These are phyloP conservation scores for Boletus bicolor DNA, from an alignment of 768 basidiomycete species.

Conservation along the genomic window DNA sequence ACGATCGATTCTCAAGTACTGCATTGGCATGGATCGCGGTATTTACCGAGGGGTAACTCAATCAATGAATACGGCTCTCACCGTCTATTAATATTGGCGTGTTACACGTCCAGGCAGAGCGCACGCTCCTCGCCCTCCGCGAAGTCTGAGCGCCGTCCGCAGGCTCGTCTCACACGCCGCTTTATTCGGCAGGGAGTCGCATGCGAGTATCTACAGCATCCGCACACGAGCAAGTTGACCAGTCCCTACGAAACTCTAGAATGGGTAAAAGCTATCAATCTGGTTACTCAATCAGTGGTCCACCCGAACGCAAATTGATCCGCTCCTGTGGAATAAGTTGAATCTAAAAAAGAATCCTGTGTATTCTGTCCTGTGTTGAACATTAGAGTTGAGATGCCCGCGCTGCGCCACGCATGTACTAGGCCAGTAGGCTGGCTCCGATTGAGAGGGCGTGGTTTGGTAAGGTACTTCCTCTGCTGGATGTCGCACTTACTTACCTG, in stretches of 20 bases:
- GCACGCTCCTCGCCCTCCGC: neutral
- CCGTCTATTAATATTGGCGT: constrained; percentile 8
- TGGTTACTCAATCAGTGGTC: neutral
- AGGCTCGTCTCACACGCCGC: neutral
- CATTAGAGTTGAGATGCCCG: constrained; percentile 6
- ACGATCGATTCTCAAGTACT: neutral
- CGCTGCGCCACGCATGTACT: constrained; percentile 2
- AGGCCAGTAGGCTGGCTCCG: neutral
- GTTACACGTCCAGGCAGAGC: neutral
- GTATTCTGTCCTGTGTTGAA: neutral
- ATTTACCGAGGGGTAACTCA: neutral
- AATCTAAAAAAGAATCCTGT: neutral
- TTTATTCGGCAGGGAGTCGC: neutral
- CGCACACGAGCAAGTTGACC: neutral
- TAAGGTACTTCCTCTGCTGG: constrained; percentile 17
- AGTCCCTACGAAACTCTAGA: neutral
- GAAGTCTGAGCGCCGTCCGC: neutral
- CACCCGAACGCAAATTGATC: constrained; percentile 9
- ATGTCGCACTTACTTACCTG: constrained; percentile 13
- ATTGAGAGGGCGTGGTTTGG: constrained; percentile 27
- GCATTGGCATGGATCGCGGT: neutral
- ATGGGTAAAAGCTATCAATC: neutral
- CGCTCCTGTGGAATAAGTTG: neutral
- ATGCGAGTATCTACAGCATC: neutral
- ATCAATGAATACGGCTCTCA: constrained; percentile 2